These are phyloP conservation scores for Tubosaeta sp. DNA, from an alignment of 768 basidiomycete species.

Conservation along the genomic window DNA sequence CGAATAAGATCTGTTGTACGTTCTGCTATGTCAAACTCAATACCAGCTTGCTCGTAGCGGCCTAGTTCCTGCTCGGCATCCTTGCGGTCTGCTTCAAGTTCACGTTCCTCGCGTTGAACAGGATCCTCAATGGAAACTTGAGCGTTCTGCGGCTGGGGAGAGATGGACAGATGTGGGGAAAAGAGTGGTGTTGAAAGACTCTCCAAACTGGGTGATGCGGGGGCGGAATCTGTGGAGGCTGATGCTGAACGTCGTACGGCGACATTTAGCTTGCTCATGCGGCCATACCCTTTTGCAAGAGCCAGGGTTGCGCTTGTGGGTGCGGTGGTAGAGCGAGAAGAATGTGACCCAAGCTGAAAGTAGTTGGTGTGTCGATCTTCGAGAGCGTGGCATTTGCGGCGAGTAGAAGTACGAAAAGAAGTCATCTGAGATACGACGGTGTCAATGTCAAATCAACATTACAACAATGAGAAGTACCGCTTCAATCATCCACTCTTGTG, in stretches of 20 bases:
- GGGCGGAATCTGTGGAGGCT: no score
- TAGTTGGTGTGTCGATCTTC: not conserved
- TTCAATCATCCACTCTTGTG: not conserved
- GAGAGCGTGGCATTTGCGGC: no score
- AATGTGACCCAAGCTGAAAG: no score
- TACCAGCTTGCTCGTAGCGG: not conserved
- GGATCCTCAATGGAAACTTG: not conserved
- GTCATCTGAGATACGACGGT: no score
- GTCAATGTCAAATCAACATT: no score
- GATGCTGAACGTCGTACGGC: not conserved
- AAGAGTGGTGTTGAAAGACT: no score
- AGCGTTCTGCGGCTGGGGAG: no score
- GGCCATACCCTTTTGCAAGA: not conserved
- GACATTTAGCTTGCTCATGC: not conserved
- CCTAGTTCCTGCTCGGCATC: not conserved
- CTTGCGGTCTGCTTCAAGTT: not conserved
- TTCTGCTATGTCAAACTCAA: not conserved
- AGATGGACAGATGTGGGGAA: not conserved
- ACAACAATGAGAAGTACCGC: not conserved
- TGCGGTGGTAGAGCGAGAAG: no score
- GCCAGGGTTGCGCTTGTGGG: no score
- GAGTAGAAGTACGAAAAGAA: no score
- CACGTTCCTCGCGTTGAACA: not conserved
- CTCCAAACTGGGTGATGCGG: not conserved
- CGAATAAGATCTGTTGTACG: not conserved